A percentile compares a stretch with the other conserved stretches of the same genome.
Evolutionary conservation across 2,329 filamentous ascomycete genomes (phyloP).

Genomic region (Juglanconis juglandina): DNA sequence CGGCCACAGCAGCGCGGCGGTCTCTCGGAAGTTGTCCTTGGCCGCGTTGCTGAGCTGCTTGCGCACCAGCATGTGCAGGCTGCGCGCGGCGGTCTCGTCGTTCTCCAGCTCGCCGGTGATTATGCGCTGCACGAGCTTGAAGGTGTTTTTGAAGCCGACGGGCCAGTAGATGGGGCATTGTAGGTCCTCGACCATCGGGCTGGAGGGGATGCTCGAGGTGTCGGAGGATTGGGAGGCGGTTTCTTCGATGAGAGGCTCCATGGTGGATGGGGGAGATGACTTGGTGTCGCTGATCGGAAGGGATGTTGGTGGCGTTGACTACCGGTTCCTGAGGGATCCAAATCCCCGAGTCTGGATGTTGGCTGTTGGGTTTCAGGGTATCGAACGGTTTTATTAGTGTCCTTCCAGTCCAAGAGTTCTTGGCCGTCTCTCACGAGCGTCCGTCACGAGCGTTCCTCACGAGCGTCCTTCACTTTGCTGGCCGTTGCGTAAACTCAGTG

Average conservation of each 20-base stretch:
- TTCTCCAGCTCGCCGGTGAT: constrained; percentile 25
- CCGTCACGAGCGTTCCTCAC: too few relatives aligned
- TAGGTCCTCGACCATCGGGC: constrained; percentile 14
- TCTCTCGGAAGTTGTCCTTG: constrained; percentile 17
- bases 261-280: neutral
- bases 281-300: neutral
- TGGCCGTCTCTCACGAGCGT: too few relatives aligned
- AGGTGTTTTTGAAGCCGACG: constrained; percentile 21
- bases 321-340: neutral
- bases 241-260: constrained; percentile 8
- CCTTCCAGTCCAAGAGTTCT: too few relatives aligned
- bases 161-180: constrained; percentile 18
- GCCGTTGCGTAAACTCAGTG: too few relatives aligned
- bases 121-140: constrained; percentile 24
- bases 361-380: neutral
- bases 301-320: neutral
- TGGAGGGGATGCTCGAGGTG: neutral
- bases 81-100: constrained; percentile 21
- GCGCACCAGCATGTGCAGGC: constrained; percentile 17
- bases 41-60: constrained; percentile 17
- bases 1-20: constrained; percentile 12
- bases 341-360: neutral
- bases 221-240: constrained; percentile 5
- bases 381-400: too few relatives aligned
- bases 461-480: too few relatives aligned